Base-by-base conservation (phyloP, 108 stramenopile species). In the Mayamaea pseudoterrestris region DNA sequence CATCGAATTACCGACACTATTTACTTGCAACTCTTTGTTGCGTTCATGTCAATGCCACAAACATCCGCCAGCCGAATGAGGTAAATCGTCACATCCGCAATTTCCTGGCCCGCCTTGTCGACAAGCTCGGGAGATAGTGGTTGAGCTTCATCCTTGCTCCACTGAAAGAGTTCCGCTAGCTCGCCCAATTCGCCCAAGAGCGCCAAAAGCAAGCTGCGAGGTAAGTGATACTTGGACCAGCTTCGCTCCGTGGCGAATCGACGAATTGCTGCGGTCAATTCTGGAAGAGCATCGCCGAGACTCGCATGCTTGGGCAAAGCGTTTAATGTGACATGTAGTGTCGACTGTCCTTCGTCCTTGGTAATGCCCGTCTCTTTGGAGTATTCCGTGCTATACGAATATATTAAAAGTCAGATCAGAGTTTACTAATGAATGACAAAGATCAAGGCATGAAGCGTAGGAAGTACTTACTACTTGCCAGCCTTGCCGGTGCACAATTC, bases 81-180 rank as follows among this genome's bases (percentile, higher is more conserved):
- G 53, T 96, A 96, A 54, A 96, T 90, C 27, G 92, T 44, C 30
- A 94, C 90, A 71, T 96, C 95, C 0, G 93, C 84, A 32, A 96
- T 57, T 69, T 96, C 95, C 50, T 94, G 86, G 8, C 74, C 80
- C 14, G 90, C 39, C 42, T 90, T 78, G 41, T 80, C 80, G 11
- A 64, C 22, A 35, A 79, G 63, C 31, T 74, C 44, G 0, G 30
- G n/a, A 5, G 9, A 16, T 29, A 44, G 16, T 2, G 7, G 22
- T 9, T 17, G 13, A 22, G 36, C 7, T 36, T 53, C 62, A 46
- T 86, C 84, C 2, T 75, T 78, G 16, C 54, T 51, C 84, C 85
- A 96, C 65, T 94, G 95, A 40, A 94, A 78, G 4, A 93, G 23
- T 56, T 93, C 92, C 1, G 85, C 74, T 44, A 96, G 48, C 58